phyloP scores from a whole-genome alignment of 164 flowering plant genomes.

The Litsea cubeba region DNA sequence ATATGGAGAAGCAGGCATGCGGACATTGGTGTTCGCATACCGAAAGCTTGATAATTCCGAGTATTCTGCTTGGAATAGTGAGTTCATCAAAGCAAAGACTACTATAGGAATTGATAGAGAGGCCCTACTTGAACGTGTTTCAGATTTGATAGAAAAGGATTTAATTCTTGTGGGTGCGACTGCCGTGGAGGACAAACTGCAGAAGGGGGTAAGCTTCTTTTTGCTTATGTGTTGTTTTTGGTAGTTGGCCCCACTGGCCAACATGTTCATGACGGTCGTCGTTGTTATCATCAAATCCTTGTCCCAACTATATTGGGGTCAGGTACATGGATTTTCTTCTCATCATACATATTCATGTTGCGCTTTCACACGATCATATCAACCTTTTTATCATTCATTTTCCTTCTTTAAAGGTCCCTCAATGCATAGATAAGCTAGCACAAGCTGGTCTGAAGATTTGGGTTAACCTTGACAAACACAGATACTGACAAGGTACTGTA shows the following conservation, averaged over 20 bases:
- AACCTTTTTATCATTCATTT: conserved; percentile 9
- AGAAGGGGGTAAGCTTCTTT: conserved; percentile 67
- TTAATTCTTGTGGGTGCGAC: conserved; percentile 93
- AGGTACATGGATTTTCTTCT: no score
- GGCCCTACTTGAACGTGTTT: conserved; percentile 61
- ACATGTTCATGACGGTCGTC: no score
- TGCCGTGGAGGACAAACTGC: conserved; percentile 98
- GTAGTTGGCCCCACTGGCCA: not conserved
- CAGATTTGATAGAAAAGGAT: conserved; percentile 89
- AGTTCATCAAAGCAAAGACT: conserved; percentile 75
- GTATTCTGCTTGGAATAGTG: conserved; percentile 75
- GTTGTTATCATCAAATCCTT: no score
- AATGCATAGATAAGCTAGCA: conserved; percentile 97
- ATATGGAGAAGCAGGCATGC: conserved; percentile 92
- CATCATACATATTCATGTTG: no score
- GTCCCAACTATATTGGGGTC: no score
- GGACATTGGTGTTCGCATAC: conserved; percentile 90
- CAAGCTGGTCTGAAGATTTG: conserved; percentile 99
- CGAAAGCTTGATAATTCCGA: conserved; percentile 78
- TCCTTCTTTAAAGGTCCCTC: conserved; percentile 29
- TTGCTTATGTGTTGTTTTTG: not conserved
- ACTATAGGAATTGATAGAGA: conserved; percentile 83
- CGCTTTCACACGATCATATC: not conserved
- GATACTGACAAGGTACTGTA: conserved; percentile 47
- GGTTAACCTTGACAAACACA: conserved; percentile 55